Evolutionary conservation across 257 asterid species (phyloP), one percentile per base, ranked within the genome.

Genomic region (Osmanthus fragrans): DNA sequence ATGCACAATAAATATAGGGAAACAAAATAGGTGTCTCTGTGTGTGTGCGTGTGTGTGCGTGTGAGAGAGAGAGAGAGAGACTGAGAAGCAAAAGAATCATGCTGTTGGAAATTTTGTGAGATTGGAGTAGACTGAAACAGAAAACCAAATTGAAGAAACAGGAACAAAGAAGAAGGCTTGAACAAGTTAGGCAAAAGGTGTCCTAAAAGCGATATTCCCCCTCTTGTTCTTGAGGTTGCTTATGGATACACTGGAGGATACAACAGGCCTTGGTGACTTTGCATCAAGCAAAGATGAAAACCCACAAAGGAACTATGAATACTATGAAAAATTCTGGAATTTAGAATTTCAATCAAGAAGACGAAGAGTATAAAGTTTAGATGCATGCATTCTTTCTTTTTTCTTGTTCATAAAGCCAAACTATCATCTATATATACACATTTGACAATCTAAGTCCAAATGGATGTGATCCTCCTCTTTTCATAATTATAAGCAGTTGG

Each of bases 11-110:
- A 36, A 25, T 18, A 66, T 0, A 56, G 9, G 27, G 45, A 45
- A 47, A 37, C 73, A 64, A 47, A 70, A 70, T 5, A 69, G 72
- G 80, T 45, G 39, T 16, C 36, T 68, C 3, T 68, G 23, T 40
- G 5, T 67, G 71, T 15, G 2, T 68, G 80, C 42, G 47, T 13
- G 58, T 67, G 11, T 70, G 47, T 45, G 9, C 19, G 80, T 60
- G 49, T 9, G 58, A 37, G 11, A 18, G 47, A 13, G 9, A 18
- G 73, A 12, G 60, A 36, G 70, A 8, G 56, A 63, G 60, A 81
- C 2, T 1, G 58, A 47, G 58, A 47, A 47, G 58, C 58, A 47
- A 47, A 16, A 47, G 58, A 47, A 47, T 47, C 21, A 47, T 15
- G 58, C 58, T 47, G 58, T 47, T 16, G 58, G 21, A 47, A 47